These are phyloP conservation scores for Clitopilus hobsonii DNA, from an alignment of 768 basidiomycete genomes.

Conservation along the genomic window DNA sequence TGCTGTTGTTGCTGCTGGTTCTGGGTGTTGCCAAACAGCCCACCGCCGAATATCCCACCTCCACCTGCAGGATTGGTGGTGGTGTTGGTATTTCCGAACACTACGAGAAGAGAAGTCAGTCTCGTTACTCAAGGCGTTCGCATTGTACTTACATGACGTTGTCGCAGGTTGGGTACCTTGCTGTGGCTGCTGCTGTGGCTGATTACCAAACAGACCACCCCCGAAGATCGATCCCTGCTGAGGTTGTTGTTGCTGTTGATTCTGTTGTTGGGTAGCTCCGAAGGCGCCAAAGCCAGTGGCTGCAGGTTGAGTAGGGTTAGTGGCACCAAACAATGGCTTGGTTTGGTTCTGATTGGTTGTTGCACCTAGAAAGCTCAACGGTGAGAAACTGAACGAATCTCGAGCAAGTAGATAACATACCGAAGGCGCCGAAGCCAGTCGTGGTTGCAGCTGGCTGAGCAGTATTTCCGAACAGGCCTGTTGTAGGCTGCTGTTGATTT, in stretches of 20 bases:
- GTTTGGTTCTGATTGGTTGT: constrained; percentile 13
- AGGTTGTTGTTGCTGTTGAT: constrained; percentile 29
- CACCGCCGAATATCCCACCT: constrained; percentile 31
- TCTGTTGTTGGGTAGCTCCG: constrained; percentile 26
- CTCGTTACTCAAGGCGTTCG: background rate
- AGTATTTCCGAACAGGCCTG: constrained; percentile 26
- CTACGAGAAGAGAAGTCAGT: constrained; percentile 14
- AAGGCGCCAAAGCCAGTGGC: constrained; percentile 35
- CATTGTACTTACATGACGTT: constrained; percentile 26
- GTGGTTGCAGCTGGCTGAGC: constrained; percentile 20
- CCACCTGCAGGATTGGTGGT: constrained; percentile 16
- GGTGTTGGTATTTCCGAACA: constrained; percentile 30
- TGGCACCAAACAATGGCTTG: constrained; percentile 38
- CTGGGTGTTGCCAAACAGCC: constrained; percentile 25
- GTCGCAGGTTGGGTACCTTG: constrained; percentile 18
- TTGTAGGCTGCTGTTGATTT: constrained; percentile 24
- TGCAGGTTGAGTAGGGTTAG: constrained; percentile 33
- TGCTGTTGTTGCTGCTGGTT: constrained; percentile 29
- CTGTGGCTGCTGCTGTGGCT: constrained; percentile 25
- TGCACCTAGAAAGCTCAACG: background rate
- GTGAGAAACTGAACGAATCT: background rate
- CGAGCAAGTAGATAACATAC: constrained; percentile 9
- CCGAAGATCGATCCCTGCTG: constrained; percentile 23
- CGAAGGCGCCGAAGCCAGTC: constrained; percentile 36
- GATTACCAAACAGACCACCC: constrained; percentile 28